Percentiles rank a stretch among this genome's conserved stretches.
Evolutionary conservation across 2,329 filamentous ascomycete genomes (phyloP).

Genomic region (Neofusicoccum umdonicola): DNA sequence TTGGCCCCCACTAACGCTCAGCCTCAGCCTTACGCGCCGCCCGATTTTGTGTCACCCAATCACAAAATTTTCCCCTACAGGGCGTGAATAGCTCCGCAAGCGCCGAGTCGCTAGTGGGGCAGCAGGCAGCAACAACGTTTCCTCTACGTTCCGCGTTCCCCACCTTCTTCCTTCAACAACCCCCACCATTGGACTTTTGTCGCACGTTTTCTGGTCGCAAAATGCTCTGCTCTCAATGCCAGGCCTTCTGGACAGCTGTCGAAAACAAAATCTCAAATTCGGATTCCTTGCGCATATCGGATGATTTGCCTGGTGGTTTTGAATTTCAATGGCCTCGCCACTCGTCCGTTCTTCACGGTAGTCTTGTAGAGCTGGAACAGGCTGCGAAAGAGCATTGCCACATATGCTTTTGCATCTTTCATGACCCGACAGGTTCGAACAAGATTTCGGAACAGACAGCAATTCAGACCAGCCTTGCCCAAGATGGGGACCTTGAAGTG

Average conservation of each 20-base stretch:
- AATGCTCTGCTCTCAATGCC: neutral
- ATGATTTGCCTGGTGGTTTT: neutral
- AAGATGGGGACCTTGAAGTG: slow-evolving; percentile 21
- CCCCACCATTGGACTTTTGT: no score
- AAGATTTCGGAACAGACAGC: slow-evolving; percentile 2
- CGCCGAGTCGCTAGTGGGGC: neutral
- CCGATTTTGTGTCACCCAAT: no score
- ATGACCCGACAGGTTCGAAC: slow-evolving; percentile 20
- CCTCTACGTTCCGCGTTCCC: neutral
- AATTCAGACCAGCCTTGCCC: no score
- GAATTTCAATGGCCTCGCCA: neutral
- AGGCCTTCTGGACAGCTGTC: neutral
- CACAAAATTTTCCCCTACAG: no score
- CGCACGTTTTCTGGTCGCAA: neutral
- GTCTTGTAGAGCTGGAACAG: slow-evolving; percentile 22
- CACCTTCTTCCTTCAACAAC: neutral
- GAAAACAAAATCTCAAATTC: neutral
- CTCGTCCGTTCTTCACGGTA: slow-evolving; percentile 19
- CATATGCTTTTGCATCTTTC: slow-evolving; percentile 23
- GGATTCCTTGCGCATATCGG: neutral
- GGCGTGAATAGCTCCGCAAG: neutral
- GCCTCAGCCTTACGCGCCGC: no score
- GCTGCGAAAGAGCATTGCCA: slow-evolving; percentile 21
- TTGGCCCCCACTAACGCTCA: no score
- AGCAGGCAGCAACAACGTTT: neutral